Conservation (phyloP, 495 filamentous ascomycete species). For the Sphaerosporella brunnea region DNA sequence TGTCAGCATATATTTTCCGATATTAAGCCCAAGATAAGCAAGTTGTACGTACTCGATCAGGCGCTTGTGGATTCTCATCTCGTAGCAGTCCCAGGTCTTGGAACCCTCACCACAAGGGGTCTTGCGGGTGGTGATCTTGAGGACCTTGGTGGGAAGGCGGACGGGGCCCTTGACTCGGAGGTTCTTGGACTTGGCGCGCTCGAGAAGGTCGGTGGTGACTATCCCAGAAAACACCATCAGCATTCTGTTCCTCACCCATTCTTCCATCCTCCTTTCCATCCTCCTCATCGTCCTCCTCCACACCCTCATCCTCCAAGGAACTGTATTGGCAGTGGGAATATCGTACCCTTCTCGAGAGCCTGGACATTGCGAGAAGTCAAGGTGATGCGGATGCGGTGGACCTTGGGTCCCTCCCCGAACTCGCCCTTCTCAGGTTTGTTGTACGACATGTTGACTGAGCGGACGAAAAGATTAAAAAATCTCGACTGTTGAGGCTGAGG, state of each 20-base stretch:
- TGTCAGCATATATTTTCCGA: not conserved
- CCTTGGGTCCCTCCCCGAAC: conserved; percentile 77
- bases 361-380: conserved; percentile 82
- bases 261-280: not conserved
- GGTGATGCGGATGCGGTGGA: conserved; percentile 97
- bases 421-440: conserved; percentile 83
- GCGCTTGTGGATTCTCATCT: conserved; percentile 99
- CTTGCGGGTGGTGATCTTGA: conserved; percentile 90
- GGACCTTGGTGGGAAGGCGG: conserved; percentile 92
- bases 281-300: too few relatives aligned
- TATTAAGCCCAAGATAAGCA: too few relatives aligned
- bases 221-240: not conserved
- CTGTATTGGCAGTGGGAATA: not conserved
- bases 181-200: conserved; percentile 96
- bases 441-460: conserved; percentile 63
- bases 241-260: not conserved
- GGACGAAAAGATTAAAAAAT: conserved; percentile 25
- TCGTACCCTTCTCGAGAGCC: conserved; percentile 64
- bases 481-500: conserved; percentile 27
- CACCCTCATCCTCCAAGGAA: too few relatives aligned
- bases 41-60: conserved; percentile 68
- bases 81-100: conserved; percentile 98
- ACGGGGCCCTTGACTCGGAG: conserved; percentile 97
- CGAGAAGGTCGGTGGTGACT: conserved; percentile 91
- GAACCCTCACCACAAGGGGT: conserved; percentile 98